Conservation (phyloP, 306 rosid genomes). For the Boehmeria nivea region DNA sequence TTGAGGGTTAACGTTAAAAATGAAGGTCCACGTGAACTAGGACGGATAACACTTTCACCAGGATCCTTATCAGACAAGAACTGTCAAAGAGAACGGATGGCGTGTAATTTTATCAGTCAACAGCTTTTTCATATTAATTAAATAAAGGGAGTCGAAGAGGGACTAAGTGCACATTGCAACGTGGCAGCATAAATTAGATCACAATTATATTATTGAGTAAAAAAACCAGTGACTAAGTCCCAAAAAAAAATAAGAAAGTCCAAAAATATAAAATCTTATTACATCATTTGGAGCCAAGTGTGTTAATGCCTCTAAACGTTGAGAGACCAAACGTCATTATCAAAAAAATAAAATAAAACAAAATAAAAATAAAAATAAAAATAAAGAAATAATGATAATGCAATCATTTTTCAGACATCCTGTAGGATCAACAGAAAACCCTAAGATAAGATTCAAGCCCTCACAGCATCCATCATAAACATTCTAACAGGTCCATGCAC, state of each 20-base stretch:
- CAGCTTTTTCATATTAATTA: too few relatives aligned
- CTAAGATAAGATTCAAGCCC: neutral
- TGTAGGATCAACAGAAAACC: neutral
- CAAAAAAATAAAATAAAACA: too few relatives aligned
- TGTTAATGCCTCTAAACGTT: neutral
- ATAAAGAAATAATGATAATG: neutral
- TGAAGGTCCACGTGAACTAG: slow-evolving; percentile 93
- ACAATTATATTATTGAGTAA: too few relatives aligned
- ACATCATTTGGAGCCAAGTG: neutral
- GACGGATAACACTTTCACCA: slow-evolving; percentile 93
- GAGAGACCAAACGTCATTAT: too few relatives aligned
- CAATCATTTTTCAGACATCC: neutral
- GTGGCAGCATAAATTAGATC: too few relatives aligned
- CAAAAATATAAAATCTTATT: neutral
- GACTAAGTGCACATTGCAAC: too few relatives aligned
- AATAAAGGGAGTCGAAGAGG: too few relatives aligned
- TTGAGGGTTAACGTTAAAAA: slow-evolving; percentile 85
- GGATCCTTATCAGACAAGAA: slow-evolving; percentile 90
- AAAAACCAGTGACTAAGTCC: too few relatives aligned
- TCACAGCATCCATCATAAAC: neutral
- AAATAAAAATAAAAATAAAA: too few relatives aligned
- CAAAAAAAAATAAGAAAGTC: too few relatives aligned
- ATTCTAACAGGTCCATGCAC: too few relatives aligned
- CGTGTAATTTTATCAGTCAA: neutral
- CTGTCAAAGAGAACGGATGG: slow-evolving; percentile 34